phyloP scores from a whole-genome alignment of 2,329 filamentous ascomycete genomes.

The Pyrenophora tritici-repentis region DNA sequence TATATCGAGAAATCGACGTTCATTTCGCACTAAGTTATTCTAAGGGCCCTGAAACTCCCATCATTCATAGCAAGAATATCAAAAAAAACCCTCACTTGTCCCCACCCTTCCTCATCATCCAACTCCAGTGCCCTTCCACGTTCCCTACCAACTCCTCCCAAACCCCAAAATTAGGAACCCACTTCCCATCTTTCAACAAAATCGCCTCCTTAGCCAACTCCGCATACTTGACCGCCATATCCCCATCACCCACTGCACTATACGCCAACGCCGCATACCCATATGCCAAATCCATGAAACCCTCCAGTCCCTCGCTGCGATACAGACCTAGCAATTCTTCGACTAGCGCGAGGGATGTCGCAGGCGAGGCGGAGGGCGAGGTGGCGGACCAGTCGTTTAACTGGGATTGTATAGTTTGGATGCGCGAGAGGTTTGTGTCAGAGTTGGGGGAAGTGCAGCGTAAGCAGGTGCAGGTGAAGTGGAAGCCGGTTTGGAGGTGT shows the following conservation, averaged over 20 bases:
- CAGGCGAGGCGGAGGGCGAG: conserved; percentile 5
- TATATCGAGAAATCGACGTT: too few relatives aligned
- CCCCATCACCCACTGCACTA: conserved; percentile 38
- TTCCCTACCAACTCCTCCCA: conserved; percentile 34
- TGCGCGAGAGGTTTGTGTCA: conserved; percentile 38
- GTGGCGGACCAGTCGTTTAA: conserved; percentile 39
- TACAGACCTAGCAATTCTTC: conserved; percentile 45
- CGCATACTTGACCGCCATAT: conserved; percentile 42
- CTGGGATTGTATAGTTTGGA: conserved; percentile 37
- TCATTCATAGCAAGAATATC: too few relatives aligned
- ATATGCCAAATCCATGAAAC: conserved; percentile 49
- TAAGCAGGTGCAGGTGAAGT: conserved; percentile 50
- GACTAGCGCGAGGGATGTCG: conserved; percentile 28
- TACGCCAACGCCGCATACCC: conserved; percentile 49
- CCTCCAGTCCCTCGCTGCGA: conserved; percentile 44
- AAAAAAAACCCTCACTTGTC: too few relatives aligned
- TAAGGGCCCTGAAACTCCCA: too few relatives aligned
- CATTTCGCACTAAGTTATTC: too few relatives aligned
- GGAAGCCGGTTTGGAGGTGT: conserved; percentile 42
- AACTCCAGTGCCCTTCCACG: conserved; percentile 13
- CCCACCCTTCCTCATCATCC: conserved; percentile 1
- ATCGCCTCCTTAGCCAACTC: conserved; percentile 41
- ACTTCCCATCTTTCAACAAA: conserved; percentile 46
- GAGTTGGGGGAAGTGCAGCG: conserved; percentile 42
- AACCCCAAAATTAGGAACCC: conserved; percentile 38